These are phyloP conservation scores for Colletotrichum sidae DNA, from an alignment of 2,329 filamentous ascomycete species.

Conservation along the genomic window DNA sequence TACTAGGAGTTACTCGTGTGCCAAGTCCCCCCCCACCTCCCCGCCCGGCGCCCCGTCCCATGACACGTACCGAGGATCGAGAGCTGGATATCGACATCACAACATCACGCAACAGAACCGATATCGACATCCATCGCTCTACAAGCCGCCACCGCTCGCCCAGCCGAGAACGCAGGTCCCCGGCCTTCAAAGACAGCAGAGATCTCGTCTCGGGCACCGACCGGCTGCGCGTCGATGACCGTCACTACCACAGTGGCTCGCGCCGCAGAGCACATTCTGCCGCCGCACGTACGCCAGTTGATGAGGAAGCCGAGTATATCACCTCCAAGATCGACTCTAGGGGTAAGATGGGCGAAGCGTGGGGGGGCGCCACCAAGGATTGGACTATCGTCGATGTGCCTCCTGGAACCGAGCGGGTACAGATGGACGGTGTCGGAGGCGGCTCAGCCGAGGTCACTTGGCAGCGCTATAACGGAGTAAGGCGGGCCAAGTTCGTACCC, in stretches of 20 bases:
- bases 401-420: constrained; percentile 83
- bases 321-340: constrained; percentile 67
- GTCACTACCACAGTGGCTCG: constrained; percentile 49
- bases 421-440: constrained; percentile 82
- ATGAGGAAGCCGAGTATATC: constrained; percentile 75
- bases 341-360: constrained; percentile 78
- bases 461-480: constrained; percentile 82
- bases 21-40: constrained; percentile 63
- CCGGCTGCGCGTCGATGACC: constrained; percentile 58
- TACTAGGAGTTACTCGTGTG: constrained; percentile 59
- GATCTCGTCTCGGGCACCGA: constrained; percentile 73
- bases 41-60: constrained; percentile 58
- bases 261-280: constrained; percentile 66
- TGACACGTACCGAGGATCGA: constrained; percentile 57
- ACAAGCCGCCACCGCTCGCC: constrained; percentile 48
- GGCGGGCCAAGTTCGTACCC: constrained; percentile 78
- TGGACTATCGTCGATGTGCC: constrained; percentile 89
- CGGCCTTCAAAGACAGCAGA: constrained; percentile 58
- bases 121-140: constrained; percentile 65
- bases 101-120: constrained; percentile 64
- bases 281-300: constrained; percentile 54
- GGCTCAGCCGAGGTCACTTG: constrained; percentile 82
- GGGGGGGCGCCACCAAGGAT: constrained; percentile 77
- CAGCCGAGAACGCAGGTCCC: constrained; percentile 53
- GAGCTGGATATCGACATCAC: constrained; percentile 74